phyloP scores from a whole-genome alignment of 768 basidiomycete species.

The Galerina marginata region DNA sequence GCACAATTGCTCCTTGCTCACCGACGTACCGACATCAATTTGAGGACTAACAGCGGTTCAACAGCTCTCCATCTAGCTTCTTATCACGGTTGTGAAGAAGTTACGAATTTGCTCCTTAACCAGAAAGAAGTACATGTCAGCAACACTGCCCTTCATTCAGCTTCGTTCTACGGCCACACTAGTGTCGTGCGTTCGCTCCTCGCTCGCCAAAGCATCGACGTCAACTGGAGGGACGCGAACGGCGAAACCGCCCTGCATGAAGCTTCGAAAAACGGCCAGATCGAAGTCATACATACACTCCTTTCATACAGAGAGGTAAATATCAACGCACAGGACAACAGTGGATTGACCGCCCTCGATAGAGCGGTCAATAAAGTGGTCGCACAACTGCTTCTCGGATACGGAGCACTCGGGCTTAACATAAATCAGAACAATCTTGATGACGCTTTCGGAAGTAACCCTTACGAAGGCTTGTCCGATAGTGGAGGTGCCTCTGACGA shows the following conservation, averaged over 20 bases:
- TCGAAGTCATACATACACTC: background rate
- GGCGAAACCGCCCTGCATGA: background rate
- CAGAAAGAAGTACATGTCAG: background rate
- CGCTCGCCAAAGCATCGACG: background rate
- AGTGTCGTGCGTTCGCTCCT: background rate
- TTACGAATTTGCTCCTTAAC: background rate
- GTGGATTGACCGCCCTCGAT: too few species aligned
- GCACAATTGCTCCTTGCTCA: background rate
- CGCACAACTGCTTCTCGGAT: too few species aligned
- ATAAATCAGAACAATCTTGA: too few species aligned
- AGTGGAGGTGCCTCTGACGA: too few species aligned
- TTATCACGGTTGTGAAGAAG: background rate
- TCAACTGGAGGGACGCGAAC: background rate
- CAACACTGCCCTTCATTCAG: background rate
- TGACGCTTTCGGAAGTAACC: too few species aligned
- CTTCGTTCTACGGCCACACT: background rate
- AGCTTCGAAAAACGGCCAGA: background rate
- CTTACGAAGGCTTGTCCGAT: too few species aligned
- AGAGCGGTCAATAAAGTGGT: too few species aligned
- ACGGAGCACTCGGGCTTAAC: too few species aligned
- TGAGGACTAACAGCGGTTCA: too few species aligned
- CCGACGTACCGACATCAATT: background rate
- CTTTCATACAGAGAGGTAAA: background rate
- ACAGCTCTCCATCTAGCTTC: background rate
- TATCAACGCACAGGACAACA: background rate